Conservation (phyloP, 345 rosid species). For the Acer negundo region DNA sequence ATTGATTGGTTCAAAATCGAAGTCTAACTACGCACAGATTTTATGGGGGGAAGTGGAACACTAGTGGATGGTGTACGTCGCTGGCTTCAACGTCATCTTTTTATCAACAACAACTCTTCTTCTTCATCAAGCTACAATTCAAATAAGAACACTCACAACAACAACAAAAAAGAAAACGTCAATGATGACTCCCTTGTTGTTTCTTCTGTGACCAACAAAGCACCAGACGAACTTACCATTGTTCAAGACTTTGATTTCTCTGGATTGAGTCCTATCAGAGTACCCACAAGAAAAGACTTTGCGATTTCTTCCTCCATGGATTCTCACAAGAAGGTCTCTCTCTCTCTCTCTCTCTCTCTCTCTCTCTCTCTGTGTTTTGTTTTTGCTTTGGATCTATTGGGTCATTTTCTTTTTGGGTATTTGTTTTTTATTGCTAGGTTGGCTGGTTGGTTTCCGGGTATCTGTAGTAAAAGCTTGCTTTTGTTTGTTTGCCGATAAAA, state of each 20-base stretch:
- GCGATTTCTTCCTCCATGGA: slow-evolving; percentile 47
- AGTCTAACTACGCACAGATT: slow-evolving; percentile 8
- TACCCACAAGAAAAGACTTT: slow-evolving; percentile 56
- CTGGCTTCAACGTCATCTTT: slow-evolving; percentile 74
- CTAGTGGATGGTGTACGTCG: slow-evolving; percentile 89
- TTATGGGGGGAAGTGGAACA: slow-evolving; percentile 73
- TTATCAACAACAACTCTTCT: neutral
- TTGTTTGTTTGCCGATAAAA: too few relatives aligned
- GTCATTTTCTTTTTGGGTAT: neutral
- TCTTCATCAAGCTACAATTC: neutral
- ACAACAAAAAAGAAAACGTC: neutral
- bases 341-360: slow-evolving; percentile 24
- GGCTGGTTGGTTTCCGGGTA: slow-evolving; percentile 8
- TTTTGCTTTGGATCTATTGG: neutral
- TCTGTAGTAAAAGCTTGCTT: too few relatives aligned
- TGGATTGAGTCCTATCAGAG: slow-evolving; percentile 46
- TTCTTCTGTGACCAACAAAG: slow-evolving; percentile 25
- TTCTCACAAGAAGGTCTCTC: slow-evolving; percentile 71
- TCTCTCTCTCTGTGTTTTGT: slow-evolving; percentile 9
- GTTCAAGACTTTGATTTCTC: slow-evolving; percentile 60
- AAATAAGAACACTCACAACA: neutral
- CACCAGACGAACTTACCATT: slow-evolving; percentile 24
- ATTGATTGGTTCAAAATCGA: slow-evolving; percentile 30
- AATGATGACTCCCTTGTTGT: slow-evolving; percentile 24
- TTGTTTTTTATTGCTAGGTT: neutral